A percentile compares a stretch with the other conserved stretches of the same genome.
phyloP scores from a whole-genome alignment of 1,284 basidiomycete genomes.

The Sporisorium scitamineum region DNA sequence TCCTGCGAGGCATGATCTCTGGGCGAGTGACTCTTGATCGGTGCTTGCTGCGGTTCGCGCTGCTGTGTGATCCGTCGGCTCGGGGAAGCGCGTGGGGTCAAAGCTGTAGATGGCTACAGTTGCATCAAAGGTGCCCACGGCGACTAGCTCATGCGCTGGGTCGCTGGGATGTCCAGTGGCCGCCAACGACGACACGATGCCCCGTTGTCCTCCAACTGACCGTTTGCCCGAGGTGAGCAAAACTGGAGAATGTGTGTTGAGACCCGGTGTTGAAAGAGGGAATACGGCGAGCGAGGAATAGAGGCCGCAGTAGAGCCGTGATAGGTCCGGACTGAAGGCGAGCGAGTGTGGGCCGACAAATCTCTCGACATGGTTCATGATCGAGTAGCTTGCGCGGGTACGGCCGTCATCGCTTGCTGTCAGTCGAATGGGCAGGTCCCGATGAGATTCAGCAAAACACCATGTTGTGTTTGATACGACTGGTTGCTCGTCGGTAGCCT shows the following conservation, averaged over 20 bases:
- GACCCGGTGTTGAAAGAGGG: slow-evolving; percentile 50
- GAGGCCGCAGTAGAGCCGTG: slow-evolving; percentile 54
- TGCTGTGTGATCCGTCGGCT: slow-evolving; percentile 34
- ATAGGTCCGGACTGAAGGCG: slow-evolving; percentile 54
- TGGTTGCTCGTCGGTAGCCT: background rate
- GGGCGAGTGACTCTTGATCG: slow-evolving; percentile 15
- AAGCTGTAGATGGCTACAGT: slow-evolving; percentile 55
- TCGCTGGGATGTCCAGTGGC: slow-evolving; percentile 18
- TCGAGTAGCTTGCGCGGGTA: slow-evolving; percentile 50
- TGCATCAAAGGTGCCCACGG: slow-evolving; percentile 54
- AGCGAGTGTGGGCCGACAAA: slow-evolving; percentile 56
- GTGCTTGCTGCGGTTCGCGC: background rate
- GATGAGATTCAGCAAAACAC: slow-evolving; percentile 56
- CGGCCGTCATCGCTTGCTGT: slow-evolving; percentile 39
- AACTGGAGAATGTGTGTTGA: slow-evolving; percentile 46
- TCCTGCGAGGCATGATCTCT: slow-evolving; percentile 45
- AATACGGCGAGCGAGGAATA: slow-evolving; percentile 36
- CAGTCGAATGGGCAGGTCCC: slow-evolving; percentile 52
- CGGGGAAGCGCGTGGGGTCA: slow-evolving; percentile 15
- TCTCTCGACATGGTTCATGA: slow-evolving; percentile 61
- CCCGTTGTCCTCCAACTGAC: slow-evolving; percentile 38
- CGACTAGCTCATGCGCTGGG: slow-evolving; percentile 48
- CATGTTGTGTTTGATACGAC: slow-evolving; percentile 19
- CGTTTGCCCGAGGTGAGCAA: slow-evolving; percentile 25
- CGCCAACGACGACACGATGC: slow-evolving; percentile 50